Percentiles rank a stretch among this genome's conserved stretches.
Conservation (phyloP, 108 stramenopile species). For the Epithemia pelagica region DNA sequence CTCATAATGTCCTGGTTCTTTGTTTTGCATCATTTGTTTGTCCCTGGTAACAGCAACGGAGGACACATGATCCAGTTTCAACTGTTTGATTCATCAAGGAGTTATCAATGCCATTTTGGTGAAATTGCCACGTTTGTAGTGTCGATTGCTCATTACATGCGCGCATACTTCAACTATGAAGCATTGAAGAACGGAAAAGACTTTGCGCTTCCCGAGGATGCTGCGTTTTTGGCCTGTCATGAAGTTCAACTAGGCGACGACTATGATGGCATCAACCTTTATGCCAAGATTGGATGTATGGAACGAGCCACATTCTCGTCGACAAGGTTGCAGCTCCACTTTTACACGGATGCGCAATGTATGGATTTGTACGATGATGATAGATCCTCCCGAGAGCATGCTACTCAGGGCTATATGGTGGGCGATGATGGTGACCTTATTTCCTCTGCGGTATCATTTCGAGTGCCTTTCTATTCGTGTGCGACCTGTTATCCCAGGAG, state of each 20-base stretch:
- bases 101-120: constrained; percentile 67
- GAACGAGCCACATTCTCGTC: constrained; percentile 78
- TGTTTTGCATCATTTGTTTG: no score
- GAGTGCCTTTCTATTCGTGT: constrained; percentile 77
- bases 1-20: no score
- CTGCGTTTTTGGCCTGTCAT: constrained; percentile 66
- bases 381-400: constrained; percentile 24
- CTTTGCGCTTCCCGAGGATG: constrained; percentile 71
- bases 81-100: constrained; percentile 54
- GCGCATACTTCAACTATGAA: constrained; percentile 82
- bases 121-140: constrained; percentile 82
- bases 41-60: constrained; percentile 76
- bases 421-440: constrained; percentile 36
- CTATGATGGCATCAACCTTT: constrained; percentile 37
- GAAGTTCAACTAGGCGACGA: constrained; percentile 50
- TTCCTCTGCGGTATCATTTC: constrained; percentile 63
- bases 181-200: constrained; percentile 60
- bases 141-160: constrained; percentile 85
- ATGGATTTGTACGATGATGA: constrained; percentile 54
- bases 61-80: constrained; percentile 89
- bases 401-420: constrained; percentile 57
- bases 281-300: constrained; percentile 85
- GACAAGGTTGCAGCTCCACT: constrained; percentile 65
- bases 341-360: constrained; percentile 75
- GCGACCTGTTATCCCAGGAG: constrained; percentile 46